Base-by-base conservation (phyloP, 2,329 filamentous ascomycete species). In the Diplodia scrobiculata region DNA sequence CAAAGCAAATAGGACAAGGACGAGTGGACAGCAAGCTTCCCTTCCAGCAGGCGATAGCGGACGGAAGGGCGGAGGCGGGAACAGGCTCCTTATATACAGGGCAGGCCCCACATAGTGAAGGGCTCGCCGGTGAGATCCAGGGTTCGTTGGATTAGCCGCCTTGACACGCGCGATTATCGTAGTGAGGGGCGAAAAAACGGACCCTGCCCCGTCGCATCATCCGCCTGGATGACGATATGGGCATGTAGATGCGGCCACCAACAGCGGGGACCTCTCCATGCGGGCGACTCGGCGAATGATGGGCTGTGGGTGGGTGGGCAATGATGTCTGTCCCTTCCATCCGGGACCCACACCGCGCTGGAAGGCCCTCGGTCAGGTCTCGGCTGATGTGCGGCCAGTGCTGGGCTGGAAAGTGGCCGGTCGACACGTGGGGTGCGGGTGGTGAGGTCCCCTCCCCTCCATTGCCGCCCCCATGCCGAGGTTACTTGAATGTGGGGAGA, bases 261-360 rank as follows among this genome's bases (percentile, higher is more conserved):
- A 11, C 38, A 9, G 38, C 38, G 38, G 38, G 38, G 38, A 45
- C 38, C 38, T 45, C 38, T 45, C 38, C 17, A 45, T 45, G 38
- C 38, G 14, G 14, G 3, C 38, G 17, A 5, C 1, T n/a, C 38
- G 5, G 17, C 38, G 38, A 45, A 45, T 45, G 14, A 45, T 9
- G 14, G 6, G 9, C 32, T 7, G 32, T 1, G 10, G 9, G 10
- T 11, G 32, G 32, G 38, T n/a, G 14, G 38, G 38, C 38, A 45
- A 34, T 53, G 50, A 53, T 53, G 50, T 53, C 50, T 53, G 32
- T 53, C 14, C 50, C 50, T n/a, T 32, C 27, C 25, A 53, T 34
- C 50, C 50, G 50, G 50, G 38, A 53, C 50, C 50, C 50, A 53
- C 50, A 32, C 25, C 5, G 38, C 38, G 38, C 38, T n/a, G 50